Evolutionary conservation across 148 eudicot species (phyloP), one percentile per base, ranked within the genome.

Genomic region (Pharnaceum exiguum): DNA sequence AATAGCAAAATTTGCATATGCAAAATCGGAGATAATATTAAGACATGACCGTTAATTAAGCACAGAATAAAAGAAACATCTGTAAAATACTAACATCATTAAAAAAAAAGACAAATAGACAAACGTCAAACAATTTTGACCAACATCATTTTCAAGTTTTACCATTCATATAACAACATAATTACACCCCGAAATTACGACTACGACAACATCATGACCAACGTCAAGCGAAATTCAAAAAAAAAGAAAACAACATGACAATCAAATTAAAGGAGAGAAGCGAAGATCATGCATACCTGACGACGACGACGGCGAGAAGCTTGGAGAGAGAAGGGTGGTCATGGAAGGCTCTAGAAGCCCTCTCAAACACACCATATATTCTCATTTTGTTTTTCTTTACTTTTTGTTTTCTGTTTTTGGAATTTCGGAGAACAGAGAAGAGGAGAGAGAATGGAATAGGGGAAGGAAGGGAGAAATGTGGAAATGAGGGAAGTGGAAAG

Each of bases 251-350:
- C 6, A 9, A 7, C 38, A 28, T 43, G 11, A 30, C 1, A 3
- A 31, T 19, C 5, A 40, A 10, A 15, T 7, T 0, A 30, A 32
- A 21, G 26, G 31, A 28, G 4, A 29, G 47, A 48, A 48, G 64
- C 53, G 7, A 4, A 13, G 16, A 22, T 35, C 38, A 35, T 12
- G 8, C 38, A 35, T 55, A 79, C 84, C 81, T 67, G 70, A 78
- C 70, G 63, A 79, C 64, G 66, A 78, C 81, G 37, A 83, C 80
- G 54, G 77, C 70, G 28, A 82, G 74, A 60, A 79, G 42, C 62
- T 75, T 79, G 42, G 79, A 67, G 30, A 75, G 46, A 25, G 71
- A 70, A 10, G 85, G 76, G 75, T 79, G 45, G 24, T 75, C 76
- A 40, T 64, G 63, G 72, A 81, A 74, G 28, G 62, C 44, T 73